Conservation (phyloP, 371 early-diverging fungal species). For the Rhizopus delemar region DNA sequence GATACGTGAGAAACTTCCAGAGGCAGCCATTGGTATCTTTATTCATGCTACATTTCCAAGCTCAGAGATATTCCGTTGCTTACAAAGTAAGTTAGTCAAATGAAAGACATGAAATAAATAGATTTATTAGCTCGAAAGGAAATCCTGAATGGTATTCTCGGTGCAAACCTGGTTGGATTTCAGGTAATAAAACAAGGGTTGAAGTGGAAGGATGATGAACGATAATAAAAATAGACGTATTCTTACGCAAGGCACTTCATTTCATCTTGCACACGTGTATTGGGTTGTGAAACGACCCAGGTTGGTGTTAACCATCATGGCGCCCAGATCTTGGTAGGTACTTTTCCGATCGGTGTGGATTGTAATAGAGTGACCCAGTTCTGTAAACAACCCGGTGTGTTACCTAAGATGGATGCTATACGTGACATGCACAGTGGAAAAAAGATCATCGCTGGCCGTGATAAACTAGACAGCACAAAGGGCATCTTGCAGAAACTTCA, state of each 20-base stretch:
- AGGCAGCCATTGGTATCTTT: constrained; percentile 92
- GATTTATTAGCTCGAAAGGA: constrained; percentile 71
- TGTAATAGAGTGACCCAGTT: constrained; percentile 57
- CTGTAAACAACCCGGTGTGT: constrained; percentile 57
- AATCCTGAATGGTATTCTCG: constrained; percentile 85
- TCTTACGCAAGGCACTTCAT: constrained; percentile 97
- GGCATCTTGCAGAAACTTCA: constrained; percentile 96
- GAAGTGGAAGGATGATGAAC: background rate
- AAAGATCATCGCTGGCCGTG: constrained; percentile 96
- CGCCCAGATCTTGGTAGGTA: constrained; percentile 77
- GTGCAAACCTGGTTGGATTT: constrained; percentile 87
- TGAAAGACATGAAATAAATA: background rate
- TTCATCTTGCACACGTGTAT: constrained; percentile 87
- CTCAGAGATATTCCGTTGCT: constrained; percentile 91
- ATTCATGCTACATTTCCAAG: constrained; percentile 97
- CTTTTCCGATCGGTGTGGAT: constrained; percentile 98
- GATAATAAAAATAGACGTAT: constrained; percentile 67
- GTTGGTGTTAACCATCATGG: constrained; percentile 81
- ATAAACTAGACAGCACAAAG: constrained; percentile 98
- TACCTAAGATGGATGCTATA: constrained; percentile 76
- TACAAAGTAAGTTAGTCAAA: constrained; percentile 67
- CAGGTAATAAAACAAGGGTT: constrained; percentile 53
- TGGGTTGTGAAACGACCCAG: constrained; percentile 89
- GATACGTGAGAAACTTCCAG: constrained; percentile 78
- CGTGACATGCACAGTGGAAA: constrained; percentile 88